A percentile compares a stretch with the other conserved stretches of the same genome.
Conservation (phyloP, 768 basidiomycete species). For the Exsudoporus frostii region DNA sequence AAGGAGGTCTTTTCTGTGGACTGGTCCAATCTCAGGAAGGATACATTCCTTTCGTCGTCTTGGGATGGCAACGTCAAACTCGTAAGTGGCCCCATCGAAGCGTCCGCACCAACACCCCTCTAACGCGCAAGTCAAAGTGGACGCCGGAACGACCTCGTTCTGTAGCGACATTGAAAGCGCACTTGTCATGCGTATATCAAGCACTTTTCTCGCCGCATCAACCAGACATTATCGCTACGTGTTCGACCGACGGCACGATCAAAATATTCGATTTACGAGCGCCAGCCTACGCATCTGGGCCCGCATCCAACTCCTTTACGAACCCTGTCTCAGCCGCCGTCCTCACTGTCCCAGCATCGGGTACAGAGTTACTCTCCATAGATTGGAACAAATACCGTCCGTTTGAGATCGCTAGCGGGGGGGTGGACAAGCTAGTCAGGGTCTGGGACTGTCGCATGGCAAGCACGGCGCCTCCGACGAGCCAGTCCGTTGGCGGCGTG, state of each 20-base stretch:
- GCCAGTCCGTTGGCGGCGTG: conserved; percentile 60
- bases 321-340: conserved; percentile 66
- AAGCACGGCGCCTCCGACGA: conserved; percentile 45
- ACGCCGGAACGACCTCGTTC: conserved; percentile 78
- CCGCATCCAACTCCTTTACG: conserved; percentile 55
- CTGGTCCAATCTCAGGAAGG: conserved; percentile 93
- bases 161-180: conserved; percentile 77
- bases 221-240: conserved; percentile 75
- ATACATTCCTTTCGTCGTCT: conserved; percentile 79
- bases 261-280: conserved; percentile 78
- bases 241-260: conserved; percentile 83
- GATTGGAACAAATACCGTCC: conserved; percentile 95
- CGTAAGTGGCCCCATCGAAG: conserved; percentile 44
- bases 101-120: background rate
- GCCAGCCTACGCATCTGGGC: conserved; percentile 54
- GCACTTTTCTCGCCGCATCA: conserved; percentile 92
- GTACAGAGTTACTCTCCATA: conserved; percentile 72
- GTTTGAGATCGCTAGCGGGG: conserved; percentile 69
- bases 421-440: conserved; percentile 72
- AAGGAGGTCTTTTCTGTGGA: conserved; percentile 92
- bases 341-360: conserved; percentile 74
- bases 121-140: conserved; percentile 56
- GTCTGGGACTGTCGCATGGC: conserved; percentile 91
- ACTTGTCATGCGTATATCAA: conserved; percentile 83
- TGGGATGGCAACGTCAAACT: conserved; percentile 93